A percentile compares a stretch with the other conserved stretches of the same genome.
phyloP scores from a whole-genome alignment of 495 filamentous ascomycete species.

The Cairneyella variabilis region DNA sequence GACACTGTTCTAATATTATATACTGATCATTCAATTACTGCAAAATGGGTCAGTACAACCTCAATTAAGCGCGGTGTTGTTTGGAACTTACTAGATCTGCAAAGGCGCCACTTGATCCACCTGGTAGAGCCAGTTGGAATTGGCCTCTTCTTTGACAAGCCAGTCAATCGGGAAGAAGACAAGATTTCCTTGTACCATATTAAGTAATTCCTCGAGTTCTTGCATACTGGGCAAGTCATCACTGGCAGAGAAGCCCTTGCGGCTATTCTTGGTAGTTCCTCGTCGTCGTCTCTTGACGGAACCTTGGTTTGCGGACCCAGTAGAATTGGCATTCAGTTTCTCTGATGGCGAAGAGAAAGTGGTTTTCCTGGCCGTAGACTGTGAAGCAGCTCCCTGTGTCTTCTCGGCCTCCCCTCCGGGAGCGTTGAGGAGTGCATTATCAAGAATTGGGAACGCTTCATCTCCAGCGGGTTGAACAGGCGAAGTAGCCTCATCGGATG shows the following conservation, averaged over 20 bases:
- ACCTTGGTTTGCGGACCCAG: constrained; percentile 11
- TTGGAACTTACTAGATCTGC: constrained; percentile 91
- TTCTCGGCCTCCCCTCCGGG: constrained; percentile 12
- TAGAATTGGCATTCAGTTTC: constrained; percentile 4
- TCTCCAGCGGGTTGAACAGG: constrained; percentile 18
- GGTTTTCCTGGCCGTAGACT: constrained; percentile 12
- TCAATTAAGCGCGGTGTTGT: too few relatives aligned
- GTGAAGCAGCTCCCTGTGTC: neutral
- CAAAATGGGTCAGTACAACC: constrained; percentile 11
- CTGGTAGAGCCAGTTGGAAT: constrained; percentile 95
- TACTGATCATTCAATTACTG: constrained; percentile 24
- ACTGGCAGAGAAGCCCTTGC: constrained; percentile 61
- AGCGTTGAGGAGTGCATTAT: constrained; percentile 11
- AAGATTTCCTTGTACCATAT: constrained; percentile 80
- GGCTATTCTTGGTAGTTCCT: constrained; percentile 71
- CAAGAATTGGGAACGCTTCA: constrained; percentile 22
- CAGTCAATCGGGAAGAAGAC: constrained; percentile 95
- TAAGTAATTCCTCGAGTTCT: constrained; percentile 76
- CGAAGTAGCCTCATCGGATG: constrained; percentile 21
- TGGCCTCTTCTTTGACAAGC: constrained; percentile 84
- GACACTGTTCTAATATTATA: too few relatives aligned
- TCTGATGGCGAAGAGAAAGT: constrained; percentile 23
- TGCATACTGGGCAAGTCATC: constrained; percentile 70
- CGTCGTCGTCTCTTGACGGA: constrained; percentile 50
- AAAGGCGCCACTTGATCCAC: constrained; percentile 93